A percentile compares a stretch with the other conserved stretches of the same genome.
Conservation (phyloP, 805 yeast genomes). For the Myxozyma monticola region DNA sequence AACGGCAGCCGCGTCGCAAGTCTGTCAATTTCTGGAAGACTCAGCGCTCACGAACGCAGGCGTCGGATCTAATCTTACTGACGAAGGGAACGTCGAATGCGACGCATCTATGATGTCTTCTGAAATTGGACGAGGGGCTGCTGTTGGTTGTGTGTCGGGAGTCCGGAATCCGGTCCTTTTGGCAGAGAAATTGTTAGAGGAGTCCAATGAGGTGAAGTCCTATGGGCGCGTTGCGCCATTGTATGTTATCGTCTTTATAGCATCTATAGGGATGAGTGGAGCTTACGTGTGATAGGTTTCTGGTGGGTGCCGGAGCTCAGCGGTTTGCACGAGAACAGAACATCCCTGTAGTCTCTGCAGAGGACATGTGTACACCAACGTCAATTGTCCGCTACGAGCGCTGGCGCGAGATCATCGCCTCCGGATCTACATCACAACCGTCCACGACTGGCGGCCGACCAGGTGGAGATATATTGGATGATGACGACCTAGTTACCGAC, state of each 20-base stretch:
- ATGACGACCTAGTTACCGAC: constrained; percentile 33
- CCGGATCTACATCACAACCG: not conserved
- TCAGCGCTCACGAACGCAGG: constrained; percentile 44
- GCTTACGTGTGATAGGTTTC: constrained; percentile 33
- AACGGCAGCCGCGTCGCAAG: constrained; percentile 31
- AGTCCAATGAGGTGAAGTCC: constrained; percentile 19
- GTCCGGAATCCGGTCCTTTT: constrained; percentile 37
- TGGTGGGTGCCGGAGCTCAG: constrained; percentile 41
- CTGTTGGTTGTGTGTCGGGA: constrained; percentile 41
- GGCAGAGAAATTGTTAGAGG: constrained; percentile 32
- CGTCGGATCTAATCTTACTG: constrained; percentile 42
- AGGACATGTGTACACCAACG: constrained; percentile 27
- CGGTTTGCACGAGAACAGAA: constrained; percentile 33
- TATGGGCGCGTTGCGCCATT: constrained; percentile 29
- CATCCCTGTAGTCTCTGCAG: constrained; percentile 10
- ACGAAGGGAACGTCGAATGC: constrained; percentile 41
- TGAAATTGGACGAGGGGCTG: constrained; percentile 23
- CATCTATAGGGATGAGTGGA: constrained; percentile 1
- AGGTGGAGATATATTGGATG: constrained; percentile 2
- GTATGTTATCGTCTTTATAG: constrained; percentile 8
- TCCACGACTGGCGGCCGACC: not conserved
- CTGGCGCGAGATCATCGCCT: constrained; percentile 27
- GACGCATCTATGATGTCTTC: constrained; percentile 43
- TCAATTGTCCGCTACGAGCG: constrained; percentile 19
- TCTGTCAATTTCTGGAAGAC: constrained; percentile 40